Conservation (phyloP, 116 monocot genomes). For the Phalaenopsis hybrid region DNA sequence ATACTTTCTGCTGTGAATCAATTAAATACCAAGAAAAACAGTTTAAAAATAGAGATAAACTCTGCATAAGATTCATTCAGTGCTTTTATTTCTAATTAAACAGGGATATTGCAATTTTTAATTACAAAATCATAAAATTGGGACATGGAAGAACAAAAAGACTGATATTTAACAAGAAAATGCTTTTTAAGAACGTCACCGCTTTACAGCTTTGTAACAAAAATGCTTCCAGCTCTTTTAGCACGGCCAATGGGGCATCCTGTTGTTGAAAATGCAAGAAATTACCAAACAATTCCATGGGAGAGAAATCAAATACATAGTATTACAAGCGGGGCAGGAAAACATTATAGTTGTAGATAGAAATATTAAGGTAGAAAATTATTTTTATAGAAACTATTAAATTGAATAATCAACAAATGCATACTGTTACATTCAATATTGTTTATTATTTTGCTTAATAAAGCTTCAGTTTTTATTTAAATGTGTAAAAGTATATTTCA, state of each 20-base stretch:
- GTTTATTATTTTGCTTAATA: neutral
- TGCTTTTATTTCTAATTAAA: neutral
- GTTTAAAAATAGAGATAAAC: neutral
- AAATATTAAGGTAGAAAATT: neutral
- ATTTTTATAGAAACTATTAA: neutral
- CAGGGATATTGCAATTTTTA: neutral
- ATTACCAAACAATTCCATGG: slow-evolving; percentile 4
- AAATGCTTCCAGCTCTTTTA: slow-evolving; percentile 60
- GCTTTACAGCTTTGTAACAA: slow-evolving; percentile 61
- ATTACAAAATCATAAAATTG: neutral
- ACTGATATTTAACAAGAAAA: neutral
- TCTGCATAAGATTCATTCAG: neutral
- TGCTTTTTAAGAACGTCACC: slow-evolving; percentile 24
- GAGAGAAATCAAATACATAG: neutral
- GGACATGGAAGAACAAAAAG: neutral
- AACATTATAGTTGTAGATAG: neutral
- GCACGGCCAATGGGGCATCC: slow-evolving; percentile 54
- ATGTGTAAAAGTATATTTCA: neutral
- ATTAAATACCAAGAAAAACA: neutral
- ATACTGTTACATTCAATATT: neutral
- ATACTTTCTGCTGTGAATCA: neutral
- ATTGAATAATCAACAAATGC: neutral
- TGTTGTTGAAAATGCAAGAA: slow-evolving; percentile 23
- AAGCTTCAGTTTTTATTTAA: neutral
- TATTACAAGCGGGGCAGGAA: neutral